Percentiles rank a stretch among this genome's conserved stretches.
These are phyloP conservation scores for Triticum timopheevii DNA, from an alignment of 176 grass and related monocot genomes.

Conservation along the genomic window DNA sequence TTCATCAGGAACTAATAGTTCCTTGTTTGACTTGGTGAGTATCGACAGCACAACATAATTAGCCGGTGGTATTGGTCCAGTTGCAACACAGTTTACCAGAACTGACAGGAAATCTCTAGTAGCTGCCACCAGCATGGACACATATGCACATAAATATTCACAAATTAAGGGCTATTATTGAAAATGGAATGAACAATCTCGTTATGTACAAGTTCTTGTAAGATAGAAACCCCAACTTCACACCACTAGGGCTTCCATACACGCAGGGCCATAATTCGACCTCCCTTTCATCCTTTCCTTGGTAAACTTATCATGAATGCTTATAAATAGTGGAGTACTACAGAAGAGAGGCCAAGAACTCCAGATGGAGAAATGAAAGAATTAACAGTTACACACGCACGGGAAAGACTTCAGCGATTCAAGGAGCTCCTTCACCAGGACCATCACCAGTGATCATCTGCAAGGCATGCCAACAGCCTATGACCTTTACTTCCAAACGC, in stretches of 20 bases:
- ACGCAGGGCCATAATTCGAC: constrained; percentile 39
- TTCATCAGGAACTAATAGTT: not conserved
- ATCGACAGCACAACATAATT: not conserved
- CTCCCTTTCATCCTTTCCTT: constrained; percentile 45
- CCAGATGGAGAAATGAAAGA: constrained; percentile 62
- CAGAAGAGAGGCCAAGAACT: constrained; percentile 59
- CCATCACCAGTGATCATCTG: constrained; percentile 48
- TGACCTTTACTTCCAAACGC: not conserved
- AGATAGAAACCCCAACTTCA: constrained; percentile 46
- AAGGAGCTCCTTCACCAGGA: constrained; percentile 43
- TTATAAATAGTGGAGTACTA: constrained; percentile 40
- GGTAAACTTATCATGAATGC: constrained; percentile 42
- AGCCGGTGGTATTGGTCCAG: not conserved
- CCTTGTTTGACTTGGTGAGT: not conserved
- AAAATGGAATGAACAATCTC: constrained; percentile 52
- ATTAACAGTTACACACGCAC: constrained; percentile 57
- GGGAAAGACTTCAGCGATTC: constrained; percentile 39
- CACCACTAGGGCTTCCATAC: constrained; percentile 43
- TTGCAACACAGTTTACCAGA: not conserved
- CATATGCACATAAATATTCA: constrained; percentile 40
- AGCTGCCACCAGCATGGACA: not conserved
- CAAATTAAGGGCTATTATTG: constrained; percentile 57
- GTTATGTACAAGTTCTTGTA: constrained; percentile 62
- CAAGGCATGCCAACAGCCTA: constrained; percentile 14
- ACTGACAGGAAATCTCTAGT: not conserved